A percentile compares a stretch with the other conserved stretches of the same genome.
These are phyloP conservation scores for Leucosporidium creatinivorum DNA, from an alignment of 768 basidiomycete genomes.

Conservation along the genomic window DNA sequence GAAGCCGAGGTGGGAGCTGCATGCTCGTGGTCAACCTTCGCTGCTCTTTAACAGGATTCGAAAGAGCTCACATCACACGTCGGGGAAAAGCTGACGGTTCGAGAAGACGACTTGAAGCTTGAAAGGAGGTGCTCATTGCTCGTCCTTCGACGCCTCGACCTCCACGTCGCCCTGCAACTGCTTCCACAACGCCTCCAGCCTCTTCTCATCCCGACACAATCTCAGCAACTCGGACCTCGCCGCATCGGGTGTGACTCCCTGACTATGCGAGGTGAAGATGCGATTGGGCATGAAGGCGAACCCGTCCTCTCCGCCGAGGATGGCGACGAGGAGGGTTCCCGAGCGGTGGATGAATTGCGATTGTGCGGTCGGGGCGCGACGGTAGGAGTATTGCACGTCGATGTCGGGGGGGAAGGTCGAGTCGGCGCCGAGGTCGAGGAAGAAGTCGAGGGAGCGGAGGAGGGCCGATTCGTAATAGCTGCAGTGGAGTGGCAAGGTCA, in stretches of 20 bases:
- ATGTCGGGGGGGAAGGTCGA: conserved; percentile 41
- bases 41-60: too few relatives aligned
- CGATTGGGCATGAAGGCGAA: conserved; percentile 30
- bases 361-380: conserved; percentile 62
- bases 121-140: too few relatives aligned
- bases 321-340: conserved; percentile 84
- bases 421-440: conserved; percentile 40
- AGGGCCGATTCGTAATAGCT: conserved; percentile 12
- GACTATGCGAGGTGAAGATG: conserved; percentile 48
- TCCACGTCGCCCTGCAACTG: background rate
- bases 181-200: conserved; percentile 58
- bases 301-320: conserved; percentile 51
- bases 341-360: conserved; percentile 88
- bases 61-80: too few relatives aligned
- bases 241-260: conserved; percentile 51
- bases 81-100: too few relatives aligned
- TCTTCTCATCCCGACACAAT: conserved; percentile 58
- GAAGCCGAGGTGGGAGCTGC: too few relatives aligned
- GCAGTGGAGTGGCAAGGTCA: background rate
- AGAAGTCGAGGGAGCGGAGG: conserved; percentile 29
- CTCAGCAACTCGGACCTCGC: conserved; percentile 57
- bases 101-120: too few relatives aligned
- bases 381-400: conserved; percentile 83
- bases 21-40: too few relatives aligned
- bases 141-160: conserved; percentile 45